A percentile compares a stretch with the other conserved stretches of the same genome.
phyloP scores from a whole-genome alignment of 2,329 filamentous ascomycete genomes.

The Thelonectria rubi region DNA sequence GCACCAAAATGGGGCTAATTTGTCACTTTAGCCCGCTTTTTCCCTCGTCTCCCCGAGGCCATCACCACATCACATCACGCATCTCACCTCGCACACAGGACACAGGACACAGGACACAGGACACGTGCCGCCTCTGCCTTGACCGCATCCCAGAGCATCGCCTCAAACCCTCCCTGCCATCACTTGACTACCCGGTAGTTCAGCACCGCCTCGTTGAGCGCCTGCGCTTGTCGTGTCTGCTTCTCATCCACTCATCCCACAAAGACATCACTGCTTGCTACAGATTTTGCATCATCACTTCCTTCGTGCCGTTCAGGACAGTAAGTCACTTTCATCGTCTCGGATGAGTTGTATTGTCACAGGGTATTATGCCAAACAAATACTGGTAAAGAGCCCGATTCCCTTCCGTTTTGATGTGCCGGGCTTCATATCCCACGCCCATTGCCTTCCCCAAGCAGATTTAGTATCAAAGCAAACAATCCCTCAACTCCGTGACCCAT shows the following conservation, averaged over 20 bases:
- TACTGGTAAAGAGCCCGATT: constrained; percentile 5
- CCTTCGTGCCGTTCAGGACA: neutral
- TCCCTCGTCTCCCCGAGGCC: neutral
- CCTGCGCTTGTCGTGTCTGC: neutral
- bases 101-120: no score
- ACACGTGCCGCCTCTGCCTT: neutral
- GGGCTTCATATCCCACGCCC: neutral
- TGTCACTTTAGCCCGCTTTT: constrained; percentile 29
- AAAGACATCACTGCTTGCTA: neutral
- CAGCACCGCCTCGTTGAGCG: neutral
- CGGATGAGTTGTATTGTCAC: constrained; percentile 1
- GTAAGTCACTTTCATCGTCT: neutral
- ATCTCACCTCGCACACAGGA: no score
- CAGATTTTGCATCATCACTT: neutral
- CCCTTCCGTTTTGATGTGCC: constrained; percentile 4
- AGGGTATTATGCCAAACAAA: constrained; percentile 24
- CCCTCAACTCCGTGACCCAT: constrained; percentile 19
- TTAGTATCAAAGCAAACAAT: constrained; percentile 1
- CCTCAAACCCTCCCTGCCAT: neutral
- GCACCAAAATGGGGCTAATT: constrained; percentile 39
- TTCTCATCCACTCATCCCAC: neutral
- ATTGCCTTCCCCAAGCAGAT: neutral
- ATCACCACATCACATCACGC: neutral
- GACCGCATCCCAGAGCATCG: neutral
- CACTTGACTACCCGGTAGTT: neutral